Evolutionary conservation across 768 basidiomycete genomes (phyloP).

Genomic region (Pisolithus tinctorius): DNA sequence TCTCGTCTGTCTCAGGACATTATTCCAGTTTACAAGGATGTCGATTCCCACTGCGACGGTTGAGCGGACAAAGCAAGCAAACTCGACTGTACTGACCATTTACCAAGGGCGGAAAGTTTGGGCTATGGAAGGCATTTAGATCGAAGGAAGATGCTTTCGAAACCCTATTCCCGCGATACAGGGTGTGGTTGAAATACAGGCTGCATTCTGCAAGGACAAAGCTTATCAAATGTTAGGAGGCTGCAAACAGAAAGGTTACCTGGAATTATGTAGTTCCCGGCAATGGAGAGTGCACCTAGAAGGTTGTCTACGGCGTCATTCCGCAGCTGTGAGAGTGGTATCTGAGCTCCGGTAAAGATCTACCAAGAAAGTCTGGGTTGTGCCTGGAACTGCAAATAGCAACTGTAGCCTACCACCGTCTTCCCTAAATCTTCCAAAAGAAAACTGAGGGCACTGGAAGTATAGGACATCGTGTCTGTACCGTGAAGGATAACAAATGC

Average conservation of each 20-base stretch:
- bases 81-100: conserved; percentile 44
- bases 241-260: conserved; percentile 37
- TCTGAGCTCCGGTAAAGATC: conserved; percentile 92
- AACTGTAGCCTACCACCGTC: conserved; percentile 55
- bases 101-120: conserved; percentile 76
- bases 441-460: conserved; percentile 84
- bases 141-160: conserved; percentile 80
- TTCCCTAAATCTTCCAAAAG: conserved; percentile 89
- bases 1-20: conserved; percentile 78
- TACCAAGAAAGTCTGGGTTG: conserved; percentile 19
- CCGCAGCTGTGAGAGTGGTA: conserved; percentile 83
- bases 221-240: neutral
- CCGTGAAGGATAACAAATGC: conserved; percentile 90
- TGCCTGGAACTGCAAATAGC: neutral
- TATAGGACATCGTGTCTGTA: conserved; percentile 89
- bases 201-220: conserved; percentile 55
- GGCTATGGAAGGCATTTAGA: conserved; percentile 77
- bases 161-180: conserved; percentile 82
- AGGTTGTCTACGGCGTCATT: conserved; percentile 94
- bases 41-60: conserved; percentile 70
- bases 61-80: conserved; percentile 4
- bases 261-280: conserved; percentile 88
- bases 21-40: conserved; percentile 83
- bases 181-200: conserved; percentile 84
- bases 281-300: conserved; percentile 81